Percentiles rank a stretch among this genome's conserved stretches.
phyloP scores from a whole-genome alignment of 345 rosid species.

The Tarenaya hassleriana region DNA sequence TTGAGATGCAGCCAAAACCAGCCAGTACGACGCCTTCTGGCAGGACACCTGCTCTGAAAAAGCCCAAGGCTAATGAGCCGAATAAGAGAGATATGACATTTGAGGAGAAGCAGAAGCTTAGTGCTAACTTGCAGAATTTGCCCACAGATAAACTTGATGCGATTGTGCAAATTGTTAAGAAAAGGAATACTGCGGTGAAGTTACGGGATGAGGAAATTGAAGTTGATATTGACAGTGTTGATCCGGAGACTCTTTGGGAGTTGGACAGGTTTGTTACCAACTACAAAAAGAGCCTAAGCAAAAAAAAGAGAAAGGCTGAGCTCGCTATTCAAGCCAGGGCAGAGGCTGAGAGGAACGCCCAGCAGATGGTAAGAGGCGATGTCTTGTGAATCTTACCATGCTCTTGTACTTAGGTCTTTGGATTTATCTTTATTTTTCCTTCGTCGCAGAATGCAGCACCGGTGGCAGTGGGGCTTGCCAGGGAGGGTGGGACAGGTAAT shows the following conservation, averaged over 20 bases:
- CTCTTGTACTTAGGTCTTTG: slow-evolving; percentile 1
- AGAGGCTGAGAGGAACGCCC: slow-evolving; percentile 50
- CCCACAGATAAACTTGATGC: slow-evolving; percentile 67
- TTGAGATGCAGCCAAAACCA: slow-evolving; percentile 45
- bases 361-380: slow-evolving; percentile 47
- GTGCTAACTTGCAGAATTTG: slow-evolving; percentile 48
- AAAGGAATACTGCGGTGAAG: slow-evolving; percentile 58
- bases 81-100: slow-evolving; percentile 72
- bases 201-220: slow-evolving; percentile 88
- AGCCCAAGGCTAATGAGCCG: slow-evolving; percentile 72
- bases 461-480: slow-evolving; percentile 38
- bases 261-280: slow-evolving; percentile 94
- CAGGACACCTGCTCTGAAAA: slow-evolving; percentile 61
- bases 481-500: slow-evolving; percentile 58
- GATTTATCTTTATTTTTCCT: slow-evolving; percentile 2
- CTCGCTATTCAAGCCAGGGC: slow-evolving; percentile 75
- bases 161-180: slow-evolving; percentile 70
- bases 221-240: slow-evolving; percentile 92
- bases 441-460: slow-evolving; percentile 45
- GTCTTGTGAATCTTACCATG: not conserved
- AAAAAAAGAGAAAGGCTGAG: slow-evolving; percentile 95
- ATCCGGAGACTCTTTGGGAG: slow-evolving; percentile 98
- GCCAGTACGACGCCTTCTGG: slow-evolving; percentile 63
- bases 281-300: slow-evolving; percentile 92
- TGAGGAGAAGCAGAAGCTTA: slow-evolving; percentile 90